Percentiles rank a stretch among this genome's conserved stretches.
phyloP scores from a whole-genome alignment of 1,139 yeast genomes.

The Geotrichum cucujoidarum region DNA sequence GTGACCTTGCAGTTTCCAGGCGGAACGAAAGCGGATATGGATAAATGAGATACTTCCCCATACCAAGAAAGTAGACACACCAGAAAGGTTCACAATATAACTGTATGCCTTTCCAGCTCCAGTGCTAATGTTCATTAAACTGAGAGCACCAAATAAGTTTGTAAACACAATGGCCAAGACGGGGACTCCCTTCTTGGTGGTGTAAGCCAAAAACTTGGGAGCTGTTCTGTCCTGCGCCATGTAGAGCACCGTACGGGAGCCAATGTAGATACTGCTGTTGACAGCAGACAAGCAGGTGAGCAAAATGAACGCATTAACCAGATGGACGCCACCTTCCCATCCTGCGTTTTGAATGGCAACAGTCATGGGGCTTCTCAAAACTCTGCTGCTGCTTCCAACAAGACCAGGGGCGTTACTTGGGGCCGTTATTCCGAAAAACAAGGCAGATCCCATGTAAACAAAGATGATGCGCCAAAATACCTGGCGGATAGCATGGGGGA shows the following conservation, averaged over 20 bases:
- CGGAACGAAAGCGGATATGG: slow-evolving; percentile 50
- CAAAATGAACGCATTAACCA: slow-evolving; percentile 70
- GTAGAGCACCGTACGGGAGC: slow-evolving; percentile 55
- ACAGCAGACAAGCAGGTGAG: slow-evolving; percentile 65
- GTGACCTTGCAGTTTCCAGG: slow-evolving; percentile 48
- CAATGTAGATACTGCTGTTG: slow-evolving; percentile 67
- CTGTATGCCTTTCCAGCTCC: slow-evolving; percentile 68
- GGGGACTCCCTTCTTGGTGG: slow-evolving; percentile 61
- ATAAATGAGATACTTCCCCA: slow-evolving; percentile 49
- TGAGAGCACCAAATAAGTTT: slow-evolving; percentile 43
- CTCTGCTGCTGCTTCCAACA: slow-evolving; percentile 37
- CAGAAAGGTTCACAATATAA: slow-evolving; percentile 78
- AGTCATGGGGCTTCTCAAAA: slow-evolving; percentile 68
- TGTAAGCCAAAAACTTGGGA: slow-evolving; percentile 51
- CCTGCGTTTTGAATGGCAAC: slow-evolving; percentile 67
- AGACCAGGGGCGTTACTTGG: slow-evolving; percentile 64
- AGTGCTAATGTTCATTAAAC: slow-evolving; percentile 61
- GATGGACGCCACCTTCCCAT: slow-evolving; percentile 62
- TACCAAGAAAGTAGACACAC: slow-evolving; percentile 51
- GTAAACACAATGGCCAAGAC: slow-evolving; percentile 46
- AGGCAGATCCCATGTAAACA: slow-evolving; percentile 72
- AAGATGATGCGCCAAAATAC: slow-evolving; percentile 75
- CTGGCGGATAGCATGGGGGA: slow-evolving; percentile 79
- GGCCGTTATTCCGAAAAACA: slow-evolving; percentile 77
- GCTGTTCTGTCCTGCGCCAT: slow-evolving; percentile 59